These are phyloP conservation scores for Vanderwaltozyma tropicalis DNA, from an alignment of 805 yeast species.

Conservation along the genomic window DNA sequence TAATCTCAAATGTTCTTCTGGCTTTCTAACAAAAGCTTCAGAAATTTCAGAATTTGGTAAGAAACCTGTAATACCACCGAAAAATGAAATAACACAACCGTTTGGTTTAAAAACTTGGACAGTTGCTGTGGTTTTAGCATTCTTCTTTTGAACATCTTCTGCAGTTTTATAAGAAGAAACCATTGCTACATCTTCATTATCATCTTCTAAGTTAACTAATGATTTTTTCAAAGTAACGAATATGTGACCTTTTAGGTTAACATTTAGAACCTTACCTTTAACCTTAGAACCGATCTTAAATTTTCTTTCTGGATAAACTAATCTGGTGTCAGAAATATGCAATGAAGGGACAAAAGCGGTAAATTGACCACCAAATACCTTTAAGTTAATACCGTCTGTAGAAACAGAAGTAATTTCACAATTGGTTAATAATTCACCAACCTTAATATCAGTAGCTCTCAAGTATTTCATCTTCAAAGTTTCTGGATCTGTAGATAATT, in stretches of 20 bases:
- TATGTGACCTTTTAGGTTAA: slow-evolving; percentile 39
- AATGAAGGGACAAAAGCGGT: slow-evolving; percentile 62
- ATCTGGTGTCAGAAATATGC: slow-evolving; percentile 76
- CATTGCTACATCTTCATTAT: slow-evolving; percentile 23
- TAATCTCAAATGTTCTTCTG: slow-evolving; percentile 64
- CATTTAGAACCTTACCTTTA: slow-evolving; percentile 57
- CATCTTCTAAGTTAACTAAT: slow-evolving; percentile 43
- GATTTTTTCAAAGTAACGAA: slow-evolving; percentile 74
- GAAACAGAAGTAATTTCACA: slow-evolving; percentile 47
- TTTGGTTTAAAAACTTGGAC: slow-evolving; percentile 58
- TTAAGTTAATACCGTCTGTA: slow-evolving; percentile 57
- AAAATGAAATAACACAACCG: slow-evolving; percentile 80
- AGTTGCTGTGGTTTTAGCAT: slow-evolving; percentile 55
- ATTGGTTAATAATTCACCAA: slow-evolving; percentile 55
- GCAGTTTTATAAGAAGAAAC: slow-evolving; percentile 42
- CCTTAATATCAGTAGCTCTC: slow-evolving; percentile 59
- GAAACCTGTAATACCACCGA: slow-evolving; percentile 67
- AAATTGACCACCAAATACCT: slow-evolving; percentile 50
- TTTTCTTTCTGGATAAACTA: slow-evolving; percentile 85
- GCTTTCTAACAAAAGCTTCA: slow-evolving; percentile 71
- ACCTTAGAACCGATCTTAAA: slow-evolving; percentile 78
- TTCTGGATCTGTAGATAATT: slow-evolving; percentile 58
- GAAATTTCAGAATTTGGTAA: slow-evolving; percentile 83
- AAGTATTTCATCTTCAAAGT: slow-evolving; percentile 57
- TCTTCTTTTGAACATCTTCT: slow-evolving; percentile 30